Conservation (phyloP, 2,329 filamentous ascomycete species). For the Coniochaeta sp. region DNA sequence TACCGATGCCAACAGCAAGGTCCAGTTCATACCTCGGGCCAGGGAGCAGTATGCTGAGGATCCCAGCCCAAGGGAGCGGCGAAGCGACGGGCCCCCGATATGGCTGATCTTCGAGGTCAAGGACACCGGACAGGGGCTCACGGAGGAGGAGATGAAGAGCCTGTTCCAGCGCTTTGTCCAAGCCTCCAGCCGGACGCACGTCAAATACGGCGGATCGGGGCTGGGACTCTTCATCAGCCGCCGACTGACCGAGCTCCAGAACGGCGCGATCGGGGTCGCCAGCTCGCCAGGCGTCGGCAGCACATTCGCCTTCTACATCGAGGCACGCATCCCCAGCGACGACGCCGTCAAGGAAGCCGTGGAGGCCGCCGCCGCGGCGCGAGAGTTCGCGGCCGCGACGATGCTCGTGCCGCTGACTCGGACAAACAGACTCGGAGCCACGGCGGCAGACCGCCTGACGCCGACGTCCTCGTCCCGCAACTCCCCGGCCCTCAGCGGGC, state of each 20-base stretch:
- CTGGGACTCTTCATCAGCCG: constrained; percentile 74
- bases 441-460: neutral
- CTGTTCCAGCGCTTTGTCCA: constrained; percentile 76
- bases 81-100: constrained; percentile 33
- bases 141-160: constrained; percentile 61
- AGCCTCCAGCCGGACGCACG: constrained; percentile 66
- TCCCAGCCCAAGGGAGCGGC: constrained; percentile 19
- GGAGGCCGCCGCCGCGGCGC: constrained; percentile 24
- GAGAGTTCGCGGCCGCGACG: constrained; percentile 14
- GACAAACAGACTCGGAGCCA: neutral
- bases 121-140: constrained; percentile 70
- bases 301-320: constrained; percentile 69
- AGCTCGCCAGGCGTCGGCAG: constrained; percentile 63
- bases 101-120: constrained; percentile 67
- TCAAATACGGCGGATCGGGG: constrained; percentile 72
- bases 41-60: constrained; percentile 29
- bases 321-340: constrained; percentile 39
- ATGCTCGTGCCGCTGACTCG: neutral
- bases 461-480: neutral
- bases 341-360: constrained; percentile 31
- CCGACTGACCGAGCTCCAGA: constrained; percentile 72
- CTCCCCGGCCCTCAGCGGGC: neutral
- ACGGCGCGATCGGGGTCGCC: constrained; percentile 69
- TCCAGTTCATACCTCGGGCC: constrained; percentile 55
- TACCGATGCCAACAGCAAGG: constrained; percentile 32